Evolutionary conservation across 257 asterid genomes (phyloP), one percentile per base, ranked within the genome.

Genomic region (Ligustrum vulgare): DNA sequence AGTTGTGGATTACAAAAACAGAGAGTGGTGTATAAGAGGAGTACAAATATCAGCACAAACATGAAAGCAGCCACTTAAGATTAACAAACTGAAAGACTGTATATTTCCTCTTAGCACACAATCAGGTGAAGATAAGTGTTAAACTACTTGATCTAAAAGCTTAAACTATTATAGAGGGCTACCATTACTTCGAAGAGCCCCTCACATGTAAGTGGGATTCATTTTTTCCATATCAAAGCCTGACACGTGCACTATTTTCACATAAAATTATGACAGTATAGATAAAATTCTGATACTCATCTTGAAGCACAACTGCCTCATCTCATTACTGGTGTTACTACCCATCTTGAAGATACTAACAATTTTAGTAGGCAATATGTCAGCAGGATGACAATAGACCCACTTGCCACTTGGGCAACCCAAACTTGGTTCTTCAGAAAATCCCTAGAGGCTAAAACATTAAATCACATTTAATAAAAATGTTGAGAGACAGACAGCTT

Each of bases 11-110:
- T 2, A 47, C 3, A 16, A 47, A 49, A 1, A 16, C 60, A 49
- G 25, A 91, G 95, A 51, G 60, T 15, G 5, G 22, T 51, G 22
- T 51, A 18, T 51, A 18, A 18, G 22, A 16, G 60, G 13, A 39
- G 47, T 51, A 18, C 8, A 51, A 16, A 51, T 51, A 16, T 16
- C 7, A 51, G 62, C 62, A 51, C 62, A 56, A 56, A 56, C 64
- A 56, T 56, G 64, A 56, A 56, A 56, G 64, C 64, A 56, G 64
- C 13, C 64, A 56, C 64, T 22, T 56, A 20, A 32, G 64, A 56
- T 22, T 56, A 56, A n/a, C 64, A 56, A 8, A 56, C 5, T 20
- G 64, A 22, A 56, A 56, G 6, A 20, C 64, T 9, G 31, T 2
- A n/a, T 56, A 20, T 2, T 56, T 56, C 25, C 28, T 56, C 64